Base-by-base conservation (phyloP, 2,329 filamentous ascomycete species). In the Camptophora hylomeconis region DNA sequence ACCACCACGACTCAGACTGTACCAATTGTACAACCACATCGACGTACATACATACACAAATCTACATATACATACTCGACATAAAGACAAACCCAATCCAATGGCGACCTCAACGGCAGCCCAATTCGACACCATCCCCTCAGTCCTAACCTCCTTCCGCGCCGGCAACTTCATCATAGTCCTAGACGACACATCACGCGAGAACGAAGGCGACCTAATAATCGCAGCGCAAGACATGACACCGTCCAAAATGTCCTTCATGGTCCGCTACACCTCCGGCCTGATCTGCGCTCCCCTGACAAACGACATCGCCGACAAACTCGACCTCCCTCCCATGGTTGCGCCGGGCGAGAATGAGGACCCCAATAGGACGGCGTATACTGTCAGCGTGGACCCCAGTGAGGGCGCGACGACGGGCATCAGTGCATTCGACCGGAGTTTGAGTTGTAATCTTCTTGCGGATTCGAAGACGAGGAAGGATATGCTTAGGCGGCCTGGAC, bases 201-300 rank as follows among this genome's bases (percentile, higher is more conserved):
- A 98, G 58, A 98, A 98, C 56, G 89, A 98, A 68, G 89, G 86
- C 56, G 89, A 98, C 61, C 72, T 98, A 26, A 94, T 95, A 57
- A 92, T 95, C 50, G 82, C 89, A 42, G 87, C 84, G 38, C 65
- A 83, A 43, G 69, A 79, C 47, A 62, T 94, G 40, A 93, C 87
- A 6, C 68, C 84, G 14, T 70, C 80, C 41, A 87, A 95, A 60
- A 92, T 92, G 75, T 82, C 84, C 47, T 98, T 94, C 65, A 77
- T 98, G 69, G 72, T 98, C 55, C 82, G 84, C 48, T 74, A 93
- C 64, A 80, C 80, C 20, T 72, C 82, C 3, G 89, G 89, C 51
- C 74, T 87, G 50, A 77, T 98, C 60, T 95, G 89, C 72, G 80
- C 80, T 0, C 87, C 89, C 10, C 67, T 95, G 37, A 65, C 72